Base-by-base conservation (phyloP, 139 green algal species). In the Diplosphaera chodatii region DNA sequence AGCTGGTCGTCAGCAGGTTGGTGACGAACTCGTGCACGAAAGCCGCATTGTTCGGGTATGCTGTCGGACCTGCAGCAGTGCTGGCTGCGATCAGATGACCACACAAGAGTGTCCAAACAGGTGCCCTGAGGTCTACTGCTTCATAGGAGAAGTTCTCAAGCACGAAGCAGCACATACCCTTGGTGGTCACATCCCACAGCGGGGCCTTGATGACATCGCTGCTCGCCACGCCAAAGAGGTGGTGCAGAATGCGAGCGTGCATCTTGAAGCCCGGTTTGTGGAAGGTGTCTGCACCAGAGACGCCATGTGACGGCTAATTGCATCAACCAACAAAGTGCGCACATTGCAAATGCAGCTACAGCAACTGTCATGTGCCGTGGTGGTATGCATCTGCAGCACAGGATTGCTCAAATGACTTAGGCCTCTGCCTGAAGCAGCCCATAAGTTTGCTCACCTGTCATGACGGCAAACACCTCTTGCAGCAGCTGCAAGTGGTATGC, bases 241-340 rank as follows among this genome's bases (percentile, higher is more conserved):
- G 91, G 80, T 98, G 92, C 82, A 99, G 81, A 55, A 99, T 97
- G 67, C 84, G 85, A 18, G 84, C 85, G 68, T 99, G 95, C 77
- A 96, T 85, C 87, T 97, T 98, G 88, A 99, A 98, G 33, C 95
- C 95, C 1, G 95, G 95, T 81, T 98, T 99, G 89, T 99, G 95
- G 83, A 99, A 97, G 29, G 93, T 96, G 81, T 99, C 95, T 88
- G 85, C 68, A 66, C 31, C n/a, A n/a, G n/a, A n/a, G n/a, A n/a
- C n/a, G n/a, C n/a, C n/a, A n/a, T n/a, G n/a, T n/a, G n/a, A n/a
- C n/a, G n/a, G n/a, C n/a, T n/a, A n/a, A n/a, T n/a, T n/a, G n/a
- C n/a, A n/a, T n/a, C n/a, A n/a, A n/a, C n/a, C n/a, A n/a, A n/a
- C n/a, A n/a, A n/a, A n/a, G n/a, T n/a, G n/a, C n/a, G n/a, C n/a